Conservation (phyloP, 305 asterid species). For the Fraxinus greggii region DNA sequence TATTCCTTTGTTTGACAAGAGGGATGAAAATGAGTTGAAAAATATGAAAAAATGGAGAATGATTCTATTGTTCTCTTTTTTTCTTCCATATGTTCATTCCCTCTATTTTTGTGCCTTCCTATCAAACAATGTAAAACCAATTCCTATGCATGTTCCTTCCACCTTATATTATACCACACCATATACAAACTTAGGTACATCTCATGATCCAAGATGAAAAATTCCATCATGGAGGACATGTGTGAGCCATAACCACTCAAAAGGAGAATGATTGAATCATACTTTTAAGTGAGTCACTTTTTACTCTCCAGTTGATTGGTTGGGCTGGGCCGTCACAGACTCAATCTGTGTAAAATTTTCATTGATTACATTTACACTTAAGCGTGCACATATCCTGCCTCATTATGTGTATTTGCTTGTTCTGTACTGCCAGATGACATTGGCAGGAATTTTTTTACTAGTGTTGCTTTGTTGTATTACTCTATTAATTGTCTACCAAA, state of each 20-base stretch:
- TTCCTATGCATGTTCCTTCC: neutral
- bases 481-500: neutral
- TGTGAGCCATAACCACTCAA: neutral
- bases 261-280: neutral
- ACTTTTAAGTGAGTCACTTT: neutral
- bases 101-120: neutral
- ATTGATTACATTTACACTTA: neutral
- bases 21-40: neutral
- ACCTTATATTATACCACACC: neutral
- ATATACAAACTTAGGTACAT: neutral
- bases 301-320: neutral
- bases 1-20: neutral
- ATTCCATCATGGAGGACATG: neutral
- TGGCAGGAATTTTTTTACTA: neutral
- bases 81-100: neutral
- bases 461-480: neutral
- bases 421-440: neutral
- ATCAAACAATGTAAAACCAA: neutral
- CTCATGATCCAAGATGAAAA: neutral
- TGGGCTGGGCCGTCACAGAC: neutral
- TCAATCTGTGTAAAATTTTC: neutral
- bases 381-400: neutral
- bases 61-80: neutral
- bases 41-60: neutral
- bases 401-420: neutral